Evolutionary conservation across 2,329 filamentous ascomycete species (phyloP).

Genomic region (Trichocomaceae sp.): DNA sequence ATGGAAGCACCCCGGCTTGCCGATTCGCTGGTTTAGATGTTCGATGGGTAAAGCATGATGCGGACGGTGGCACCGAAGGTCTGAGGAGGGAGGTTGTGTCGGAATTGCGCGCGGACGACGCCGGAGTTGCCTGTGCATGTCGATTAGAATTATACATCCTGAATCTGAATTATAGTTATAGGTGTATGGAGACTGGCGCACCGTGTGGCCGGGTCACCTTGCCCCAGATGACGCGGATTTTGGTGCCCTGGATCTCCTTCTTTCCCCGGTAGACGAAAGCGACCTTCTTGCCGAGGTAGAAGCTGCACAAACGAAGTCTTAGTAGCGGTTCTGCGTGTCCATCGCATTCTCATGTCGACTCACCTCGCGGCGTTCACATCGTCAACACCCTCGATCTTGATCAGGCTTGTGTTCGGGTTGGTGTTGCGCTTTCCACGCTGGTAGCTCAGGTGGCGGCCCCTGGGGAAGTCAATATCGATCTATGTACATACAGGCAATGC

Average conservation of each 20-base stretch:
- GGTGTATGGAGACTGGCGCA: slow-evolving; percentile 51
- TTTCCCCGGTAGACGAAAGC: slow-evolving; percentile 97
- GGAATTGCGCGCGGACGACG: slow-evolving; percentile 96
- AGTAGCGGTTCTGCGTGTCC: slow-evolving; percentile 24
- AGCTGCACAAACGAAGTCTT: slow-evolving; percentile 42
- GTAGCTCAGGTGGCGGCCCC: slow-evolving; percentile 98
- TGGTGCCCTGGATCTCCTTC: slow-evolving; percentile 92
- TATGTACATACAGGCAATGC: background rate
- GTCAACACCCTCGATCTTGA: slow-evolving; percentile 99
- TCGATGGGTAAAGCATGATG: slow-evolving; percentile 96
- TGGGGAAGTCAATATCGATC: slow-evolving; percentile 29
- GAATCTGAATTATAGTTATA: no score
- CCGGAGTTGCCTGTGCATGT: slow-evolving; percentile 87
- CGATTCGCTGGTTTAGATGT: slow-evolving; percentile 61
- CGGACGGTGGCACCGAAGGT: slow-evolving; percentile 94
- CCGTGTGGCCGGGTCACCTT: slow-evolving; percentile 95
- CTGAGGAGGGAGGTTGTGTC: slow-evolving; percentile 89
- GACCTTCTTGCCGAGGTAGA: slow-evolving; percentile 98
- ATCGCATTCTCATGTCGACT: slow-evolving; percentile 15
- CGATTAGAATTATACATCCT: no score
- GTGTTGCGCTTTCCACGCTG: slow-evolving; percentile 89
- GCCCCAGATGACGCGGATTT: slow-evolving; percentile 99
- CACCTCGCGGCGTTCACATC: slow-evolving; percentile 82
- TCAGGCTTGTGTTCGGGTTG: slow-evolving; percentile 80
- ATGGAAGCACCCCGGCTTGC: slow-evolving; percentile 11